These are phyloP conservation scores for Plenodomus biglobosus DNA, from an alignment of 2,329 filamentous ascomycete species.

Conservation along the genomic window DNA sequence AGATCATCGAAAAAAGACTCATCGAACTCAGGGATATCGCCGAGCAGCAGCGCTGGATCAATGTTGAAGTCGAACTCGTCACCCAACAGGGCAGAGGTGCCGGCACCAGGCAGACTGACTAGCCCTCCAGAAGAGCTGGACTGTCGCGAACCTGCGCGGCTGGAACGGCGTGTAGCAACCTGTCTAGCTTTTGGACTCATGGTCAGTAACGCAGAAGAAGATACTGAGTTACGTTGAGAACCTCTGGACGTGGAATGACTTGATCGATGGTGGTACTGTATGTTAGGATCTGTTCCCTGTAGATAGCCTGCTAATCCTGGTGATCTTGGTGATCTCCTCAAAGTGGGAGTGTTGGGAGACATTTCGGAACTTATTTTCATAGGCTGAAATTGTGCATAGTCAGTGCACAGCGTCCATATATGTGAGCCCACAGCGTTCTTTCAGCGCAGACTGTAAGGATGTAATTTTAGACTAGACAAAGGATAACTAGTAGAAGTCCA, in stretches of 20 bases:
- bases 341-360: neutral
- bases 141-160: conserved; percentile 6
- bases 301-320: neutral
- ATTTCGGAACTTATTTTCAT: conserved; percentile 8
- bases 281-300: neutral
- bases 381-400: conserved; percentile 4
- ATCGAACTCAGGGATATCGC: neutral
- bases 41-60: neutral
- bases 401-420: conserved; percentile 15
- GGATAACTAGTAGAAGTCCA: conserved; percentile 6
- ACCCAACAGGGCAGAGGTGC: conserved; percentile 4
- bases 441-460: conserved; percentile 9
- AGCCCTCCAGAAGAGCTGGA: conserved; percentile 5
- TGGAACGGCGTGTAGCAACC: conserved; percentile 1
- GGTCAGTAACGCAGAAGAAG: neutral
- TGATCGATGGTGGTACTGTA: neutral
- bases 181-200: conserved; percentile 2
- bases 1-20: conserved; percentile 1
- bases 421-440: conserved; percentile 21
- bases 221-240: neutral
- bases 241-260: neutral
- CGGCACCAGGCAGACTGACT: conserved; percentile 7
- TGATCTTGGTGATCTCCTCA: conserved; percentile 3
- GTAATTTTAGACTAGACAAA: conserved; percentile 23
- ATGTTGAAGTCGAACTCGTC: conserved; percentile 3